Conservation (phyloP, 306 rosid genomes). For the Fragaria ananassa region DNA sequence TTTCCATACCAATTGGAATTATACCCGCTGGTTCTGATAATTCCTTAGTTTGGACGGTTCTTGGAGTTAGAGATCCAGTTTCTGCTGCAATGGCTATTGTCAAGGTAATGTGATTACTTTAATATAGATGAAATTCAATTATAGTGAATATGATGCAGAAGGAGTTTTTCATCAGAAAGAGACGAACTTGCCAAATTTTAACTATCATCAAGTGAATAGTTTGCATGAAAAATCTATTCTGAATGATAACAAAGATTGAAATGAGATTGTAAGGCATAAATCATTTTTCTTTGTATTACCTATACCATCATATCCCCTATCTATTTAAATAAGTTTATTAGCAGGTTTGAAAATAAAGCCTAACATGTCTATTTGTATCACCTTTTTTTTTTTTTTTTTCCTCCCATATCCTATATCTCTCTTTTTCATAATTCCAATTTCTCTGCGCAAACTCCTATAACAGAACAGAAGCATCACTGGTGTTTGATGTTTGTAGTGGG, state of each 20-base stretch:
- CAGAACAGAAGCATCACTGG: not conserved
- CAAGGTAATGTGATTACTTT: constrained; percentile 51
- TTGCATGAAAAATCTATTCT: not conserved
- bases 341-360: not conserved
- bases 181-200: not conserved
- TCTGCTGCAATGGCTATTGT: constrained; percentile 99
- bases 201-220: not conserved
- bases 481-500: not conserved
- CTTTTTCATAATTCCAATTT: not conserved
- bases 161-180: not conserved
- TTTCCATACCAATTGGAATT: constrained; percentile 97
- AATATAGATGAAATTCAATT: not conserved
- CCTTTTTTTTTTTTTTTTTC: not conserved
- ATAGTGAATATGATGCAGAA: not conserved
- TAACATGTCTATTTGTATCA: not conserved
- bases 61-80: constrained; percentile 93
- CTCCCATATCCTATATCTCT: not conserved
- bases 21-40: constrained; percentile 99
- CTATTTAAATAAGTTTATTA: not conserved
- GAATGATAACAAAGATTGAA: not conserved
- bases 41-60: constrained; percentile 98
- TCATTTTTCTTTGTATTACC: not conserved
- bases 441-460: not conserved
- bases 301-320: not conserved
- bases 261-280: not conserved